These are phyloP conservation scores for Aureobasidium sp. DNA, from an alignment of 2,329 filamentous ascomycete genomes.

Conservation along the genomic window DNA sequence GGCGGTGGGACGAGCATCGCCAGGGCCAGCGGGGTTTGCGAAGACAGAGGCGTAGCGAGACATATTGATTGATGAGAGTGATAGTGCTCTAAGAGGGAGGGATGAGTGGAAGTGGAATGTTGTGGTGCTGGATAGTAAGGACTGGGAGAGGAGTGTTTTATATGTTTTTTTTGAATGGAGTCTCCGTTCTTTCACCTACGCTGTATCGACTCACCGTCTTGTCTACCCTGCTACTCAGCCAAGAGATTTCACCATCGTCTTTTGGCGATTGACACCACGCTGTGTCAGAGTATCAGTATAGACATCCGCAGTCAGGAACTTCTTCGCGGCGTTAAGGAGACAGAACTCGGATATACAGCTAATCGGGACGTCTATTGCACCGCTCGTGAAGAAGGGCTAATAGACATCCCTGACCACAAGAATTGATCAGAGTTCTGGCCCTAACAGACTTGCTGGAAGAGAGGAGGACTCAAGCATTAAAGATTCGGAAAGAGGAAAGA, in stretches of 20 bases:
- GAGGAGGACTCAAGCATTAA: not conserved
- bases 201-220: too few species aligned
- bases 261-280: too few species aligned
- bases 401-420: not conserved
- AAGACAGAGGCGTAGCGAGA: not conserved
- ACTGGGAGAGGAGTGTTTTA: not conserved
- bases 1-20: conserved; percentile 16
- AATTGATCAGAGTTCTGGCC: not conserved
- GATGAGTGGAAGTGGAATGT: not conserved
- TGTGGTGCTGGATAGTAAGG: not conserved
- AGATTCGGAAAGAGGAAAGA: not conserved
- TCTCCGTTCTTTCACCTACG: too few species aligned
- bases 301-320: not conserved
- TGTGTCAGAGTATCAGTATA: not conserved
- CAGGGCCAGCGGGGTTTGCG: not conserved
- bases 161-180: too few species aligned
- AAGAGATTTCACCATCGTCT: not conserved
- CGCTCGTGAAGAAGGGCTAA: not conserved
- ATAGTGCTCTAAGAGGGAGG: not conserved
- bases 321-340: not conserved
- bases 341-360: not conserved
- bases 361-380: not conserved
- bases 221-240: not conserved
- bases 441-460: not conserved
- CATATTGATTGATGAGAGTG: not conserved